phyloP scores from a whole-genome alignment of 202 grass and related monocot genomes.

The Bolboschoenoplectus hybrid region DNA sequence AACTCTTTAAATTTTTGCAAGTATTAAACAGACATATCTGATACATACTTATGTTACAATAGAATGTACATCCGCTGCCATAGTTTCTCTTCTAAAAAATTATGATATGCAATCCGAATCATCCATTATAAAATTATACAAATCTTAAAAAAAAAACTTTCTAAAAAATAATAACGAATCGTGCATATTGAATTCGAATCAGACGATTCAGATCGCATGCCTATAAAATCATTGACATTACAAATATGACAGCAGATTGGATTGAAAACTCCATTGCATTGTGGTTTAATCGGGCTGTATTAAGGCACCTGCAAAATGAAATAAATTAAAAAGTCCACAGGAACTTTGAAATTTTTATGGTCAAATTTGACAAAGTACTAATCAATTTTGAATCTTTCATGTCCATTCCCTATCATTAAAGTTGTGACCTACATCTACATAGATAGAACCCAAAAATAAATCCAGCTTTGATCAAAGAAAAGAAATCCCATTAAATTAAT shows the following conservation, averaged over 20 bases:
- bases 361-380: neutral
- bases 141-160: too few relatives aligned
- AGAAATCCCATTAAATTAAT: too few relatives aligned
- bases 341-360: constrained; percentile 3
- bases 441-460: neutral
- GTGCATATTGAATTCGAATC: too few relatives aligned
- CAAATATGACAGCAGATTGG: too few relatives aligned
- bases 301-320: neutral
- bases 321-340: neutral
- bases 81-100: too few relatives aligned
- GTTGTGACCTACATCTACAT: neutral
- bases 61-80: too few relatives aligned
- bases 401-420: neutral
- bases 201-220: too few relatives aligned
- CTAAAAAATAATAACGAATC: too few relatives aligned
- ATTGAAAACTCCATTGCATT: neutral
- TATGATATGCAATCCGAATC: too few relatives aligned
- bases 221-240: too few relatives aligned
- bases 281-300: neutral
- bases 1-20: neutral
- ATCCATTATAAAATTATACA: too few relatives aligned
- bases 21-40: neutral
- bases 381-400: neutral
- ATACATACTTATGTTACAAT: neutral
- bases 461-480: too few relatives aligned